A percentile compares a stretch with the other conserved stretches of the same genome.
These are phyloP conservation scores for Penicillium sp. DNA, from an alignment of 2,329 filamentous ascomycete species.

Conservation along the genomic window DNA sequence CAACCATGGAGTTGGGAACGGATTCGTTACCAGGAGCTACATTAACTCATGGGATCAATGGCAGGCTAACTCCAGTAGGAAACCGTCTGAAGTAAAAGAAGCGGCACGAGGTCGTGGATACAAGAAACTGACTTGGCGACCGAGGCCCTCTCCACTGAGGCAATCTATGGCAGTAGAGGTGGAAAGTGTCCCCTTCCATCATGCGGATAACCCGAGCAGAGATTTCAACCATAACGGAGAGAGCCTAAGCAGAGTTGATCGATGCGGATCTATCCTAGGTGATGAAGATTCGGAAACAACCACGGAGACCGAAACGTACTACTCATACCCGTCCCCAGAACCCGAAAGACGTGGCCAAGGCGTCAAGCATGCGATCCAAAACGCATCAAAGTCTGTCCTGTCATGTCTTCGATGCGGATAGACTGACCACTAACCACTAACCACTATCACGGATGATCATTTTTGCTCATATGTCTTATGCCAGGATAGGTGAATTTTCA, in stretches of 20 bases:
- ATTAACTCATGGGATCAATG: constrained; percentile 6
- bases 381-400: neutral
- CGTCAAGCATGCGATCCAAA: neutral
- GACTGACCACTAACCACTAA: neutral
- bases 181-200: neutral
- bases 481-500: too few relatives aligned
- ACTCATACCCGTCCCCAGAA: neutral
- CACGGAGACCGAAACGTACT: neutral
- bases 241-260: too few relatives aligned
- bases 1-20: constrained; percentile 17
- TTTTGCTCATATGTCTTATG: too few relatives aligned
- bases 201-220: neutral
- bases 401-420: neutral
- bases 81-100: neutral
- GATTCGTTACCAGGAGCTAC: constrained; percentile 4
- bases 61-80: neutral
- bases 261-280: too few relatives aligned
- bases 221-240: neutral
- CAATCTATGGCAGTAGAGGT: neutral
- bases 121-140: neutral
- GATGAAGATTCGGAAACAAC: neutral
- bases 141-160: neutral
- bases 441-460: too few relatives aligned
- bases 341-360: neutral
- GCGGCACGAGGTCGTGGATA: neutral